Evolutionary conservation across 495 filamentous ascomycete species (phyloP).

Genomic region (Penicillium arizonense): DNA sequence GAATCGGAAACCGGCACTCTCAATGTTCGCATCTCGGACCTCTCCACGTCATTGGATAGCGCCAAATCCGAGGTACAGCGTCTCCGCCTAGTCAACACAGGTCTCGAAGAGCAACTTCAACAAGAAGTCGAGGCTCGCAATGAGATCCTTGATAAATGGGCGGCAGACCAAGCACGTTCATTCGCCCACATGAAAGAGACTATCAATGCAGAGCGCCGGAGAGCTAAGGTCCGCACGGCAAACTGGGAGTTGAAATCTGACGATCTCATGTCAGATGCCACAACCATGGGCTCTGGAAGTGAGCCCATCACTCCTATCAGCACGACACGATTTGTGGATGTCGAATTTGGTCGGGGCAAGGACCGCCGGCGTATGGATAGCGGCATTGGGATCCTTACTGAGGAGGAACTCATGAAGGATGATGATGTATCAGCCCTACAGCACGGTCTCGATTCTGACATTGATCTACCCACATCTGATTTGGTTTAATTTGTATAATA

Average conservation of each 20-base stretch:
- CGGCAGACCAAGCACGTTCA: slow-evolving; percentile 35
- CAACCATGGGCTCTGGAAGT: slow-evolving; percentile 32
- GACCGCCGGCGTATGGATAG: slow-evolving; percentile 54
- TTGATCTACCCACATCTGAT: slow-evolving; percentile 19
- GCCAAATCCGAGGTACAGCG: slow-evolving; percentile 31
- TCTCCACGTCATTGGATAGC: slow-evolving; percentile 35
- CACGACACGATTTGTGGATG: slow-evolving; percentile 43
- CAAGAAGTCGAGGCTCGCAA: slow-evolving; percentile 38
- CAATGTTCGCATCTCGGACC: slow-evolving; percentile 40
- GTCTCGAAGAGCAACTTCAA: slow-evolving; percentile 35
- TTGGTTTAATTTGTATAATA: slow-evolving; percentile 6
- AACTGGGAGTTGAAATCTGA: slow-evolving; percentile 45
- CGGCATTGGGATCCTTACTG: slow-evolving; percentile 61
- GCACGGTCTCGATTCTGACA: slow-evolving; percentile 26
- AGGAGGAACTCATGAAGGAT: slow-evolving; percentile 48
- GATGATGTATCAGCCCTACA: slow-evolving; percentile 25
- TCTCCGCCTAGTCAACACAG: slow-evolving; percentile 30
- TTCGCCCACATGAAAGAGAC: slow-evolving; percentile 42
- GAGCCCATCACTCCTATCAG: slow-evolving; percentile 48
- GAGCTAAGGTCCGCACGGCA: slow-evolving; percentile 37
- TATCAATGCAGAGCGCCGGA: slow-evolving; percentile 34
- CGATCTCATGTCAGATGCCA: slow-evolving; percentile 51
- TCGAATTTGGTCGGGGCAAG: slow-evolving; percentile 47
- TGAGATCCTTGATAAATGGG: slow-evolving; percentile 38
- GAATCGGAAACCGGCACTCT: slow-evolving; percentile 43